phyloP scores from a whole-genome alignment of 140 eudicot genomes.

The Eryngium alpinum region DNA sequence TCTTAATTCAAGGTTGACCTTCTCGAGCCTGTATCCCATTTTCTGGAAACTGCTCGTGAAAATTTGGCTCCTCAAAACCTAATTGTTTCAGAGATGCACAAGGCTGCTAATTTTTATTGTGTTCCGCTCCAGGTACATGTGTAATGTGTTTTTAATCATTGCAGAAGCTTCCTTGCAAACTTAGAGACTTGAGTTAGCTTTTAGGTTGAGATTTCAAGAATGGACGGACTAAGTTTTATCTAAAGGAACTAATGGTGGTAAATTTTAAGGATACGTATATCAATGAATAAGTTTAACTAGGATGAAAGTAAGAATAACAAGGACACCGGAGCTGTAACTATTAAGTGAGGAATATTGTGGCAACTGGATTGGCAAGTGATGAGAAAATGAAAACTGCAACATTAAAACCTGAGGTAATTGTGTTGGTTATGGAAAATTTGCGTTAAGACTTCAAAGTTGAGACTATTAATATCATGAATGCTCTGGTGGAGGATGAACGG shows the following conservation, averaged over 20 bases:
- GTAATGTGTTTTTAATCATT: background rate
- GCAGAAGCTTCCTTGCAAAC: background rate
- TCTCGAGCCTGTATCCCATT: slow-evolving; percentile 97
- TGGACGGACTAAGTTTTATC: background rate
- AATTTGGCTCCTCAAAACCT: slow-evolving; percentile 64
- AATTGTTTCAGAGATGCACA: slow-evolving; percentile 50
- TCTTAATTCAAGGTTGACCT: slow-evolving; percentile 67
- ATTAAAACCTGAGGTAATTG: no score
- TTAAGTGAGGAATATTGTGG: no score
- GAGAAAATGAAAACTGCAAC: no score
- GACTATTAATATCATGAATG: background rate
- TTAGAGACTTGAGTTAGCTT: background rate
- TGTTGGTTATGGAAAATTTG: background rate
- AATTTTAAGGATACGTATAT: background rate
- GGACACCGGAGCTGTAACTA: no score
- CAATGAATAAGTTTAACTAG: no score
- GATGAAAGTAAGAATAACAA: no score
- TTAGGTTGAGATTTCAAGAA: background rate
- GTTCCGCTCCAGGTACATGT: slow-evolving; percentile 73
- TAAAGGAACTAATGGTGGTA: background rate
- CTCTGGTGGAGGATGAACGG: background rate
- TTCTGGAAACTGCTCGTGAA: slow-evolving; percentile 74
- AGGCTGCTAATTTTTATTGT: slow-evolving; percentile 76
- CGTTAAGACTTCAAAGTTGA: background rate
- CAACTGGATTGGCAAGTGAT: no score